Percentiles rank a stretch among this genome's conserved stretches.
Conservation (phyloP, 2,329 filamentous ascomycete genomes). For the Emergomyces orientalis region DNA sequence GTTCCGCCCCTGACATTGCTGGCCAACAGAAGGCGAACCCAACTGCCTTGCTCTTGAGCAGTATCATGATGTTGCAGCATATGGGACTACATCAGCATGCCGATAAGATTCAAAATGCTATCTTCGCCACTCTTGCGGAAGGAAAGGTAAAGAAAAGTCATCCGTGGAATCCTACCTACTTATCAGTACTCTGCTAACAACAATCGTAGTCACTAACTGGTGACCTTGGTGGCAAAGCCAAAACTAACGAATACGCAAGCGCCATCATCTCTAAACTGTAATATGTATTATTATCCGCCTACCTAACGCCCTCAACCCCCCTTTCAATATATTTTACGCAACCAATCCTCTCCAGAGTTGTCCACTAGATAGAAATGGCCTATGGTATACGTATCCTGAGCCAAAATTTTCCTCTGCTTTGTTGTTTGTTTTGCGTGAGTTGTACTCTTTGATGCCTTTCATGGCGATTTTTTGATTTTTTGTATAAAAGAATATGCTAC, state of each 20-base stretch:
- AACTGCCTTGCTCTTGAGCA: constrained; percentile 85
- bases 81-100: constrained; percentile 86
- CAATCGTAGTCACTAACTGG: constrained; percentile 63
- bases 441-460: neutral
- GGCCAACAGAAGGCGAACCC: constrained; percentile 96
- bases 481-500: constrained; percentile 4
- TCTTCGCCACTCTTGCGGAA: constrained; percentile 89
- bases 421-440: constrained; percentile 1
- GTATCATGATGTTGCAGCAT: constrained; percentile 99
- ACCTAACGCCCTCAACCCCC: constrained; percentile 19
- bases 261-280: constrained; percentile 70
- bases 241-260: constrained; percentile 86
- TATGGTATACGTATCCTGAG: neutral
- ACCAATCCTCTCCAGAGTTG: neutral
- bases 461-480: constrained; percentile 2
- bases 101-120: constrained; percentile 80
- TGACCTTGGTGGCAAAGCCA: constrained; percentile 90
- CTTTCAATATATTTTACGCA: constrained; percentile 20
- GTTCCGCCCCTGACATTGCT: constrained; percentile 91
- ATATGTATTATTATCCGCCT: constrained; percentile 17
- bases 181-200: neutral
- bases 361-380: constrained; percentile 6
- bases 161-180: neutral
- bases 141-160: constrained; percentile 57
- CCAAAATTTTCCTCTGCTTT: neutral